Evolutionary conservation across 2,329 filamentous ascomycete genomes (phyloP).

Genomic region (Talaromyces sp.): DNA sequence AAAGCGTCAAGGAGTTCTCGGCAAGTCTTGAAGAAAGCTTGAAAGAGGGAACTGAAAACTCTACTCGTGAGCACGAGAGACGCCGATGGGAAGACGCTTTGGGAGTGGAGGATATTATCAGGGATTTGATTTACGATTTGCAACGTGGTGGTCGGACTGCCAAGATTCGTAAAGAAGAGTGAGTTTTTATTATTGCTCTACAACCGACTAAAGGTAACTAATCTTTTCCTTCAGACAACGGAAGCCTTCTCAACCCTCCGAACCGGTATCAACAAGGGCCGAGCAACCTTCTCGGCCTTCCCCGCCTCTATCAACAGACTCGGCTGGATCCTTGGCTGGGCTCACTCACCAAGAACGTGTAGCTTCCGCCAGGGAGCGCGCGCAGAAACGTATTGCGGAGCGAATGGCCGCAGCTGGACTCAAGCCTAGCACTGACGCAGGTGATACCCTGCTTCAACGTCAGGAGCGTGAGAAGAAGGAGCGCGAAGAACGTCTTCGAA

Average conservation of each 20-base stretch:
- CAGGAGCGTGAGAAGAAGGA: constrained; percentile 84
- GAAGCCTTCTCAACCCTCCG: constrained; percentile 8
- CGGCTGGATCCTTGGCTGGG: constrained; percentile 72
- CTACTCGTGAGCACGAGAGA: constrained; percentile 79
- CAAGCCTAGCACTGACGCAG: constrained; percentile 71
- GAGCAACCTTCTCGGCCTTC: constrained; percentile 30
- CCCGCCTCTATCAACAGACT: constrained; percentile 45
- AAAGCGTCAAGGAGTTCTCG: constrained; percentile 86
- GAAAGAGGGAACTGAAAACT: constrained; percentile 71
- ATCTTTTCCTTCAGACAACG: constrained; percentile 2
- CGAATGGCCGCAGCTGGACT: constrained; percentile 89
- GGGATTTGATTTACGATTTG: constrained; percentile 96
- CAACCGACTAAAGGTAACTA: background rate
- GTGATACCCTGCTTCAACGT: constrained; percentile 76
- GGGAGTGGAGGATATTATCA: constrained; percentile 92
- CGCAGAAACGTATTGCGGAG: constrained; percentile 94
- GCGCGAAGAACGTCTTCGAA: constrained; percentile 75
- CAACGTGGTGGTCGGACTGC: constrained; percentile 78
- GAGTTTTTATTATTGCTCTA: constrained; percentile 18
- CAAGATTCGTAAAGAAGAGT: constrained; percentile 61
- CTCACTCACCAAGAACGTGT: constrained; percentile 90
- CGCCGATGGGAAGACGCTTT: constrained; percentile 93
- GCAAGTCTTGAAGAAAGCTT: constrained; percentile 79
- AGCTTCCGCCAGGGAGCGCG: constrained; percentile 94
- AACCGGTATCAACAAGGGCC: constrained; percentile 13